Evolutionary conservation across 2,329 filamentous ascomycete species (phyloP).

Genomic region (Helminthosporium solani): DNA sequence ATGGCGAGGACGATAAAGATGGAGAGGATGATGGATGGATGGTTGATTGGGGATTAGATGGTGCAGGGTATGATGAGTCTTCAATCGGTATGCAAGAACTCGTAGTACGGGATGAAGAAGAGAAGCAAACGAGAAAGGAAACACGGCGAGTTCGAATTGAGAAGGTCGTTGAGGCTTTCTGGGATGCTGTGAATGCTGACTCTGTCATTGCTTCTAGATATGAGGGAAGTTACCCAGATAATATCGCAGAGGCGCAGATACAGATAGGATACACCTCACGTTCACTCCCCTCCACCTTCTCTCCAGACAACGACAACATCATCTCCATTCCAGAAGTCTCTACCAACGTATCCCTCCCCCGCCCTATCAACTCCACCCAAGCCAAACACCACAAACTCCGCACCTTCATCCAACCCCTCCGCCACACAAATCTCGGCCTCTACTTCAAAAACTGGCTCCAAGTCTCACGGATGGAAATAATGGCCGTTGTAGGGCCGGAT

Average conservation of each 20-base stretch:
- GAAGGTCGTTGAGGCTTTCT: conserved; percentile 9
- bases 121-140: not conserved
- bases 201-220: not conserved
- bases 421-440: not conserved
- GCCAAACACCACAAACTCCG: conserved; percentile 8
- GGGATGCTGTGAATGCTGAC: conserved; percentile 10
- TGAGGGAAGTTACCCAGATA: too few species aligned
- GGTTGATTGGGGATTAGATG: too few species aligned
- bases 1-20: not conserved
- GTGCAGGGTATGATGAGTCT: too few species aligned
- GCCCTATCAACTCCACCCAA: not conserved
- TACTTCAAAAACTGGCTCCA: conserved; percentile 14
- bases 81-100: not conserved
- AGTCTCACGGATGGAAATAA: conserved; percentile 15
- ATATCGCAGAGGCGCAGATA: too few species aligned
- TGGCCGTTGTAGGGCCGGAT: conserved; percentile 6
- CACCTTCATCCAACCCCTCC: not conserved
- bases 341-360: not conserved
- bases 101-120: conserved; percentile 6
- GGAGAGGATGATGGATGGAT: not conserved
- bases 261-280: too few species aligned
- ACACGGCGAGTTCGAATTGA: not conserved
- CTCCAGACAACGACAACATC: too few species aligned
- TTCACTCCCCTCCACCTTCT: too few species aligned
- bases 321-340: not conserved